Percentiles rank a stretch among this genome's conserved stretches.
phyloP scores from a whole-genome alignment of 2,329 filamentous ascomycete genomes.

The Fonsecaea multimorphosa region DNA sequence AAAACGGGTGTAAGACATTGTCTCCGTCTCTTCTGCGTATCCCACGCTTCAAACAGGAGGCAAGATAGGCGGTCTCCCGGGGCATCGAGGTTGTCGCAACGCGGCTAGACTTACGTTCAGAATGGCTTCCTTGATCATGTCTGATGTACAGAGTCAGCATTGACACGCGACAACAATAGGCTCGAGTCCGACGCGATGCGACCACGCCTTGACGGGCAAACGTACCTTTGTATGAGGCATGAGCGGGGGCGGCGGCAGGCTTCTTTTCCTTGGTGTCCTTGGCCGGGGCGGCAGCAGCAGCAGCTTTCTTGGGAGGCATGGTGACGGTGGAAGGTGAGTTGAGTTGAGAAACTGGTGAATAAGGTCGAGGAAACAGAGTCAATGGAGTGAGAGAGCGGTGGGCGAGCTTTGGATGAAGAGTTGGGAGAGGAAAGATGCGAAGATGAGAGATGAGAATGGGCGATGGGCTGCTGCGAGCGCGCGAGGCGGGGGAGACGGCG shows the following conservation, averaged over 20 bases:
- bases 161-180: constrained; percentile 57
- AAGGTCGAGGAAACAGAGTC: constrained; percentile 21
- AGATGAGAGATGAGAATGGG: constrained; percentile 29
- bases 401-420: constrained; percentile 20
- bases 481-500: constrained; percentile 46
- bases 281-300: constrained; percentile 53
- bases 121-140: constrained; percentile 77
- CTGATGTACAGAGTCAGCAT: constrained; percentile 62
- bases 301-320: constrained; percentile 71
- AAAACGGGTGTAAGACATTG: neutral
- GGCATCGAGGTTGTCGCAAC: constrained; percentile 54
- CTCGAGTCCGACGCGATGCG: constrained; percentile 49
- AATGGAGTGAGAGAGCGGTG: constrained; percentile 31
- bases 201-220: constrained; percentile 54
- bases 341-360: constrained; percentile 31
- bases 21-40: constrained; percentile 11
- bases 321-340: constrained; percentile 41
- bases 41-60: neutral
- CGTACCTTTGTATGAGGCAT: constrained; percentile 72
- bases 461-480: constrained; percentile 45
- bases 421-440: too few species aligned
- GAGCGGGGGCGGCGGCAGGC: constrained; percentile 59
- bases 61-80: constrained; percentile 40
- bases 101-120: constrained; percentile 68
- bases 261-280: constrained; percentile 55